Conservation (phyloP, 1,284 basidiomycete species). For the Heliocybe sulcata region DNA sequence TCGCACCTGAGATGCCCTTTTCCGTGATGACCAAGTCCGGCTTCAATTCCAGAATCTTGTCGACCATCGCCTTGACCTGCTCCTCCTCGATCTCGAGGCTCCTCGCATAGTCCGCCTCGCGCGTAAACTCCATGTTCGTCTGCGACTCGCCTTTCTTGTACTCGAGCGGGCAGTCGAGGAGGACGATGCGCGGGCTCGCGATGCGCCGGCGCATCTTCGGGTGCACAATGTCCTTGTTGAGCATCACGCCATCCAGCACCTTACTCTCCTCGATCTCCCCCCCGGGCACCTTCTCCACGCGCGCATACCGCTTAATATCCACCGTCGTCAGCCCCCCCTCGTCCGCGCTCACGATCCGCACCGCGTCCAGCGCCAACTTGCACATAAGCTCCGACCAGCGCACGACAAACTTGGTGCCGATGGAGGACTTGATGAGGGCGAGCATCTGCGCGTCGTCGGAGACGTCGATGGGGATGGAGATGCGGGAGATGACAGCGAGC, state of each 20-base stretch:
- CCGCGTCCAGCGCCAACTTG: slow-evolving; percentile 86
- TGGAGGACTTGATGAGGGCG: slow-evolving; percentile 94
- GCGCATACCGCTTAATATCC: slow-evolving; percentile 96
- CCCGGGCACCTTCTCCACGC: slow-evolving; percentile 96
- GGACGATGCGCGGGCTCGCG: slow-evolving; percentile 82
- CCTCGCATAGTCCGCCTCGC: slow-evolving; percentile 90
- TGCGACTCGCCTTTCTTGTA: slow-evolving; percentile 99
- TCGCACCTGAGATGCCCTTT: slow-evolving; percentile 90
- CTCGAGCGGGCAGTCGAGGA: slow-evolving; percentile 95
- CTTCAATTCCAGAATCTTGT: slow-evolving; percentile 88
- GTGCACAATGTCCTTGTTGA: slow-evolving; percentile 99
- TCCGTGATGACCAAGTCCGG: slow-evolving; percentile 96
- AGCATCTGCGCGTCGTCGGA: slow-evolving; percentile 90
- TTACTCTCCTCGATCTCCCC: slow-evolving; percentile 93
- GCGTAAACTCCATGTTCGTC: slow-evolving; percentile 97
- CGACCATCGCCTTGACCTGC: slow-evolving; percentile 88
- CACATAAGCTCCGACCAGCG: slow-evolving; percentile 99
- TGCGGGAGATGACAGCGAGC: slow-evolving; percentile 79
- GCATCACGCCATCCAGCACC: slow-evolving; percentile 89
- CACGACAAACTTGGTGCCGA: slow-evolving; percentile 98
- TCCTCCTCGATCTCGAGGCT: slow-evolving; percentile 97
- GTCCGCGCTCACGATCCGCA: slow-evolving; percentile 74
- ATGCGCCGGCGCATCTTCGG: slow-evolving; percentile 95
- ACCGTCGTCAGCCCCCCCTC: slow-evolving; percentile 75
- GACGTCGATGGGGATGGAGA: slow-evolving; percentile 89